These are phyloP conservation scores for Imleria badia DNA, from an alignment of 768 basidiomycete genomes.

Conservation along the genomic window DNA sequence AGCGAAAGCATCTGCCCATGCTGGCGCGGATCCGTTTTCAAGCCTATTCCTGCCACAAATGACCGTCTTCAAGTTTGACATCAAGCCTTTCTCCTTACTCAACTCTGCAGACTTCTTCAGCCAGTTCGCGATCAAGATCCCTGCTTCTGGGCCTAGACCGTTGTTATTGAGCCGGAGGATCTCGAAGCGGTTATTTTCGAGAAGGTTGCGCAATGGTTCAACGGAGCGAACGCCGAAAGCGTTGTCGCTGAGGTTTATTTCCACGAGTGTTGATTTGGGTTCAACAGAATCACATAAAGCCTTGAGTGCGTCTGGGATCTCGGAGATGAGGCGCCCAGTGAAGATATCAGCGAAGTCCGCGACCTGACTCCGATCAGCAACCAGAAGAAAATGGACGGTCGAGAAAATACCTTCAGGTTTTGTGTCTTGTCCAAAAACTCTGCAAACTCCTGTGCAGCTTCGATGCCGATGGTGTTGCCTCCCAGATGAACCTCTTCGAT, in stretches of 20 bases:
- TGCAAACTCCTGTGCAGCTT: constrained; percentile 82
- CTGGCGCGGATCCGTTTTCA: constrained; percentile 81
- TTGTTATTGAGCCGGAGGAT: constrained; percentile 94
- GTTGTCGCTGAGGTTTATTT: constrained; percentile 92
- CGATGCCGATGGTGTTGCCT: constrained; percentile 92
- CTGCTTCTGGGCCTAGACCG: constrained; percentile 90
- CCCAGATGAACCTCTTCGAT: constrained; percentile 91
- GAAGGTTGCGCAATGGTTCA: constrained; percentile 89
- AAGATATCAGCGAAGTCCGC: constrained; percentile 98
- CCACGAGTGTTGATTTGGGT: constrained; percentile 74
- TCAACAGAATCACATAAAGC: constrained; percentile 87
- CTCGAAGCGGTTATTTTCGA: constrained; percentile 75
- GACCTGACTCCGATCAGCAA: constrained; percentile 49
- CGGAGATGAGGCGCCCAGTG: constrained; percentile 91
- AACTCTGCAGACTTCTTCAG: constrained; percentile 72
- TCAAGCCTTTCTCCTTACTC: constrained; percentile 62
- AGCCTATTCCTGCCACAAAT: constrained; percentile 96
- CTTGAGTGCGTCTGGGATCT: constrained; percentile 88
- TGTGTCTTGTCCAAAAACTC: constrained; percentile 71
- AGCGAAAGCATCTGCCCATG: constrained; percentile 87
- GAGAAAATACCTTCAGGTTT: constrained; percentile 57
- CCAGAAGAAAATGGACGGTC: background rate
- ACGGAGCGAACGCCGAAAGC: constrained; percentile 96
- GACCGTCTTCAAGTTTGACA: constrained; percentile 72
- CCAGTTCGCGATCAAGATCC: constrained; percentile 81